Base-by-base conservation (phyloP, 768 basidiomycete species). In the Termitomyces sp. region DNA sequence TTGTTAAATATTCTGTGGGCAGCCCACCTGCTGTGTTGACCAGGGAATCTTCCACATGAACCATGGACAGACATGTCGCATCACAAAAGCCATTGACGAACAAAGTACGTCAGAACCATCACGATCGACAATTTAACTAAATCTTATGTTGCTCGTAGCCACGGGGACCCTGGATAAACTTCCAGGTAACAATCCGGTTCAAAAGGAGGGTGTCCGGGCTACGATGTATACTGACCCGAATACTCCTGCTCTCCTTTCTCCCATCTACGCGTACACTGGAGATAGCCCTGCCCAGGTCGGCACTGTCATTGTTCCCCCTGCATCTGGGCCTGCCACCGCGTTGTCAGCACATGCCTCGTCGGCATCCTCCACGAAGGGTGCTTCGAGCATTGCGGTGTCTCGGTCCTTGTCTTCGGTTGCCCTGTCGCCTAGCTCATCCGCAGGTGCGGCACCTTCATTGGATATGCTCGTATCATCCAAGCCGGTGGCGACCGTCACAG, bases 171-270 rank as follows among this genome's bases (percentile, higher is more conserved):
- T 85, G 45, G 28, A 68, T 36, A 74, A 75, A 39, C 79, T 85
- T 39, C 83, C 83, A 2, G 83, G 83, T 39, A 83, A 84, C 71
- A 84, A 84, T 69, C 82, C 83, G 11, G 79, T 85, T 22, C 74
- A 78, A 55, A 66, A 67, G 7, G 74, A 70, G 56, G 79, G 78
- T 33, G 63, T 60, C 40, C 67, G 62, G 39, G 80, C 79, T 7
- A 68, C 70, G 3, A 67, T 72, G 58, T 74, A 70, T 61, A 35
- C 72, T 5, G 76, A 77, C 58, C 64, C 67, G n/a, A 71, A 66
- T n/a, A 70, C 68, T 2, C 83, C 83, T 42, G 63, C 72, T 6
- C 63, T 80, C 8, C 69, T 84, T 55, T 63, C 71, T 7, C 82
- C 83, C 35, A 72, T 83, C 36, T 82, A 72, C 59, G 81, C 72